A percentile compares a stretch with the other conserved stretches of the same genome.
Conservation (phyloP, 805 yeast species). For the Cyberlindnera meyerae region DNA sequence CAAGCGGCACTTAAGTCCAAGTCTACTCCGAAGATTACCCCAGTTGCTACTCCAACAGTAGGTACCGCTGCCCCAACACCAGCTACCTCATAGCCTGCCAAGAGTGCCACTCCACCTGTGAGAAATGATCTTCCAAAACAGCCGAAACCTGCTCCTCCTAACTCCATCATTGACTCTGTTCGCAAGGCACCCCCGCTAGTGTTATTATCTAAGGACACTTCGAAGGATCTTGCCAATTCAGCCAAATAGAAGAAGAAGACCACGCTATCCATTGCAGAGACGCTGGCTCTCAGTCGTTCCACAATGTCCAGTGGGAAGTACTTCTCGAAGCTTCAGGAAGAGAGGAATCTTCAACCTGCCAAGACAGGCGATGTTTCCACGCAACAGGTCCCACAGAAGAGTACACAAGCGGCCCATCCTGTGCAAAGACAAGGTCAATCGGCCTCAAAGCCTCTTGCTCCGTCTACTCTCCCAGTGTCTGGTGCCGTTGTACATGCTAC, state of each 20-base stretch:
- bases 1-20: too few species aligned
- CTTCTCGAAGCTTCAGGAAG: slow-evolving; percentile 23
- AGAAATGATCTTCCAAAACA: slow-evolving; percentile 11
- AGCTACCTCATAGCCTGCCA: too few species aligned
- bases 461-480: too few species aligned
- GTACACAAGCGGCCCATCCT: too few species aligned
- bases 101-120: too few species aligned
- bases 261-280: slow-evolving; percentile 52
- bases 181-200: slow-evolving; percentile 21
- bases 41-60: too few species aligned
- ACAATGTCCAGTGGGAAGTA: slow-evolving; percentile 34
- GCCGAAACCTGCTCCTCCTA: slow-evolving; percentile 21
- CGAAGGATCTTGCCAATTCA: slow-evolving; percentile 23
- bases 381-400: slow-evolving; percentile 1
- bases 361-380: slow-evolving; percentile 1
- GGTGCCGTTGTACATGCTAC: too few species aligned
- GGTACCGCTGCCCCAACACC: too few species aligned
- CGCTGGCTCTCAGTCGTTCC: slow-evolving; percentile 50
- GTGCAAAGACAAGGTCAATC: too few species aligned
- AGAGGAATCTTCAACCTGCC: slow-evolving; percentile 6
- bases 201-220: slow-evolving; percentile 23
- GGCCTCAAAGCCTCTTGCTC: too few species aligned
- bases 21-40: too few species aligned
- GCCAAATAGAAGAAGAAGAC: slow-evolving; percentile 24
- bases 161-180: slow-evolving; percentile 19